Evolutionary conservation across 2,329 filamentous ascomycete genomes (phyloP).

Genomic region (Pseudogymnoascus sp.): DNA sequence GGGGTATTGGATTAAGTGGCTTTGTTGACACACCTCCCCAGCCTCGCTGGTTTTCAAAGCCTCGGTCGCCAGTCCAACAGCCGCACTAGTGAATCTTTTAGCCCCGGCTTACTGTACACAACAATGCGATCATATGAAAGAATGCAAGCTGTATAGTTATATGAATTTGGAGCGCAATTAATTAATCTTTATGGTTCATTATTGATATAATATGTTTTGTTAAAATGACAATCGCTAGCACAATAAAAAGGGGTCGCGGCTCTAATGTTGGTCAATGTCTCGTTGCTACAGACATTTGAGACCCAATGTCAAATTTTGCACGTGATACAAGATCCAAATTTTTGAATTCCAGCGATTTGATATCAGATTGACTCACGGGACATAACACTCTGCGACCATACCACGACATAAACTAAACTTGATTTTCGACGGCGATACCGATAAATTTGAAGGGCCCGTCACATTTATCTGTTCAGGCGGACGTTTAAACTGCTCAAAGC

Average conservation of each 20-base stretch:
- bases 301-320: background rate
- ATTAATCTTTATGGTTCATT: background rate
- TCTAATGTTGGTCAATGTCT: background rate
- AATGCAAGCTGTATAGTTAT: background rate
- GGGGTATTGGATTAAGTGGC: background rate
- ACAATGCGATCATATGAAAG: background rate
- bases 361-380: conserved; percentile 6
- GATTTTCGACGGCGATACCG: background rate
- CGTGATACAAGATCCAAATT: conserved; percentile 6
- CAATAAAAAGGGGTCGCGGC: background rate
- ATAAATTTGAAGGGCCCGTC: background rate
- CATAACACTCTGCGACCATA: conserved; percentile 6
- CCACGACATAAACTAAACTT: background rate
- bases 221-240: background rate
- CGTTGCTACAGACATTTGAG: background rate
- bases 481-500: background rate
- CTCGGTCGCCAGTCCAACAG: conserved; percentile 10
- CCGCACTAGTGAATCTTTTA: conserved; percentile 5
- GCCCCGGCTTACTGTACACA: conserved; percentile 3
- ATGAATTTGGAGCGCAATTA: background rate
- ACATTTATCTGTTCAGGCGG: background rate
- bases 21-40: background rate
- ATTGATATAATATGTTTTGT: background rate
- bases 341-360: background rate
- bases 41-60: conserved; percentile 9